These are phyloP conservation scores for Jimgerdemannia lactiflua DNA, from an alignment of 192 early-diverging fungal species.

Conservation along the genomic window DNA sequence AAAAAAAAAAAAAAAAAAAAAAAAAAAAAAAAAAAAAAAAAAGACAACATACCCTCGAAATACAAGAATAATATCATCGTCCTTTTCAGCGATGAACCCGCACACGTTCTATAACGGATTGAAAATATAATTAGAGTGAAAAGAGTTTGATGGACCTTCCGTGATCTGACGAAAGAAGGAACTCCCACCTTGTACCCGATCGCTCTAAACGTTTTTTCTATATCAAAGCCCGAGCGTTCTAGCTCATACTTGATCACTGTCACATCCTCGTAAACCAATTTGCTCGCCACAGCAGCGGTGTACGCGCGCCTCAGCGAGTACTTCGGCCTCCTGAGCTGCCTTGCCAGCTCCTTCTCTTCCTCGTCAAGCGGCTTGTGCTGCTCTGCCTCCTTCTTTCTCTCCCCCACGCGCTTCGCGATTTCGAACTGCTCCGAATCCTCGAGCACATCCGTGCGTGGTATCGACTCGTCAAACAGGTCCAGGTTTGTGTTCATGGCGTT, in stretches of 20 bases:
- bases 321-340: conserved; percentile 24
- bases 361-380: conserved; percentile 1
- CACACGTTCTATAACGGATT: conserved; percentile 38
- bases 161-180: background rate
- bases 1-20: background rate
- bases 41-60: conserved; percentile 37
- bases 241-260: conserved; percentile 49
- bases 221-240: conserved; percentile 43
- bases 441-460: conserved; percentile 8
- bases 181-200: conserved; percentile 46
- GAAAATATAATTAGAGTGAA: background rate
- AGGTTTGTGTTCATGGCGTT: conserved; percentile 28
- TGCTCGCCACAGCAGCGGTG: conserved; percentile 45
- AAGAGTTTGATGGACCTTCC: background rate
- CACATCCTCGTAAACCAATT: conserved; percentile 50
- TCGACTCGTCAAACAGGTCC: conserved; percentile 11
- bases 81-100: conserved; percentile 50
- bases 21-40: background rate
- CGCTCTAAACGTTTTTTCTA: conserved; percentile 42
- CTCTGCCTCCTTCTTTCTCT: conserved; percentile 4
- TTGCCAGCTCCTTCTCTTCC: background rate
- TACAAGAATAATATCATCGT: conserved; percentile 50
- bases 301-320: conserved; percentile 48
- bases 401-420: conserved; percentile 8
- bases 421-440: conserved; percentile 19